These are phyloP conservation scores for Cladosporium sp. DNA, from an alignment of 2,329 filamentous ascomycete genomes.

Conservation along the genomic window DNA sequence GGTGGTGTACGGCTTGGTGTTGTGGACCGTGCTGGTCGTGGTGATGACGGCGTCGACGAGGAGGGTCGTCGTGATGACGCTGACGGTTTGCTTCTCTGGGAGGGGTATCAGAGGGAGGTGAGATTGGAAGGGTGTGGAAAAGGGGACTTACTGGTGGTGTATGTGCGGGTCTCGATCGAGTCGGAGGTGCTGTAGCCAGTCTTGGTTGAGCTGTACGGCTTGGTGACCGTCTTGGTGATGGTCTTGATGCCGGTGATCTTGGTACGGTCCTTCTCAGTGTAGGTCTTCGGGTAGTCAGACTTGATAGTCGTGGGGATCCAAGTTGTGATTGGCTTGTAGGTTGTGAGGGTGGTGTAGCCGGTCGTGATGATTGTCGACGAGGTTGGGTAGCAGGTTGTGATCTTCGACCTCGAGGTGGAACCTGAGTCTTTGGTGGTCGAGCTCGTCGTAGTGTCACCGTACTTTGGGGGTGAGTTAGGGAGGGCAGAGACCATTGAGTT, in stretches of 20 bases:
- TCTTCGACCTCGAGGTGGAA: not conserved
- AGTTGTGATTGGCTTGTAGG: constrained; percentile 4
- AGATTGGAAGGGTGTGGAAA: not conserved
- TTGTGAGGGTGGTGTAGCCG: constrained; percentile 5
- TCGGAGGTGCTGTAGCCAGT: constrained; percentile 3
- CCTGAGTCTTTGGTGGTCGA: not conserved
- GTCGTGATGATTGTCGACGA: not conserved
- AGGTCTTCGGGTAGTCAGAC: not conserved
- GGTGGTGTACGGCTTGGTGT: not conserved
- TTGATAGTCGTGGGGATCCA: constrained; percentile 4
- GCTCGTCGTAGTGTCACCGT: constrained; percentile 2
- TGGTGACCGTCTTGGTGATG: not conserved
- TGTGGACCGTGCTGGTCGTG: not conserved
- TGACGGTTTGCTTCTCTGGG: not conserved
- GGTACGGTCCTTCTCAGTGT: constrained; percentile 5
- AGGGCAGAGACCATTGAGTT: constrained; percentile 8
- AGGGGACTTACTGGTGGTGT: not conserved
- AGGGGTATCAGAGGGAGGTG: not conserved
- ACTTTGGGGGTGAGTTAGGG: constrained; percentile 1
- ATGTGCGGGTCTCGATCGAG: not conserved
- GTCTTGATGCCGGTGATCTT: constrained; percentile 5
- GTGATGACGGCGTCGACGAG: not conserved
- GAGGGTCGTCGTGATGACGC: not conserved
- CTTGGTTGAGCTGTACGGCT: not conserved
- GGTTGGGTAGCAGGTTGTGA: not conserved